A percentile compares a stretch with the other conserved stretches of the same genome.
phyloP scores from a whole-genome alignment of 164 flowering plant species.

The Saururus chinensis region DNA sequence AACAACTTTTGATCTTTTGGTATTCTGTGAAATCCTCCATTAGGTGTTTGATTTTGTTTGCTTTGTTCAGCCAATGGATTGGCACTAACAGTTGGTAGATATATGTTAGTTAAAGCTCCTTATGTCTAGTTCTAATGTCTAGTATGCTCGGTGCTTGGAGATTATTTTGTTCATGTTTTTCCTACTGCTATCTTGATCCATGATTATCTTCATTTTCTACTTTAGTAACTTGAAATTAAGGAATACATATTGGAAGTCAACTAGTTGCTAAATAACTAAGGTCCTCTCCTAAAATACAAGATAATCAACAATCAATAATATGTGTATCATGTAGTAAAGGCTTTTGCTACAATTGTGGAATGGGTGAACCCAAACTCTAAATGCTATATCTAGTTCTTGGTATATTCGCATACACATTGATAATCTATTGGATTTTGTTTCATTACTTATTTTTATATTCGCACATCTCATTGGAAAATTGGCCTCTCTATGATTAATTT shows the following conservation, averaged over 20 bases:
- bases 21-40: no score
- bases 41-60: no score
- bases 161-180: not conserved
- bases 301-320: slow-evolving; percentile 75
- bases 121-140: no score
- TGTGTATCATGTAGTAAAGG: slow-evolving; percentile 76
- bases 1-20: not conserved
- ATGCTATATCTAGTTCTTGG: slow-evolving; percentile 45
- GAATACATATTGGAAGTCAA: not conserved
- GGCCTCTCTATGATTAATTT: no score
- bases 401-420: no score
- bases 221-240: not conserved
- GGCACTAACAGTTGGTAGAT: no score
- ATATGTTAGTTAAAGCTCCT: no score
- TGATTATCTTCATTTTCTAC: not conserved
- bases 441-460: no score
- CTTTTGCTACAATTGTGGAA: slow-evolving; percentile 63
- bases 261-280: slow-evolving; percentile 6
- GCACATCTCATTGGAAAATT: no score
- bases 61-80: no score
- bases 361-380: slow-evolving; percentile 49
- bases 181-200: no score
- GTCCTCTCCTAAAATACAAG: slow-evolving; percentile 23
- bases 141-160: not conserved
- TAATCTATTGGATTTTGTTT: not conserved